Evolutionary conservation across 1,139 yeast genomes (phyloP).

Genomic region (Scheffersomyces cryptocercus): DNA sequence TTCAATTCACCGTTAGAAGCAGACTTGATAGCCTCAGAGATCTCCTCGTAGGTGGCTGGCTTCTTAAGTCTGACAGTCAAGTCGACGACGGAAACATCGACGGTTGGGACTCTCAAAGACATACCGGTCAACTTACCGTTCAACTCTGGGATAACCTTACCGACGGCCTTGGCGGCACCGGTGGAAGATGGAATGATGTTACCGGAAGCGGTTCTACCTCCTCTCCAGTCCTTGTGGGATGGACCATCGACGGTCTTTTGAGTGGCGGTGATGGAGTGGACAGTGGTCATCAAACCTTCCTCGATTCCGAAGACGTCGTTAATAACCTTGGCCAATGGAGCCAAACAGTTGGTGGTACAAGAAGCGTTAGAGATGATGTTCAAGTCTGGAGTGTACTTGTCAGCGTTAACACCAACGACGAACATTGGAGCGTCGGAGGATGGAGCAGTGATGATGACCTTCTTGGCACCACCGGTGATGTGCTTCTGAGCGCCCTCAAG

Average conservation of each 20-base stretch:
- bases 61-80: constrained; percentile 69
- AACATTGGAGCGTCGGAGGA: constrained; percentile 89
- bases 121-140: constrained; percentile 90
- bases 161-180: constrained; percentile 94
- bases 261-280: constrained; percentile 88
- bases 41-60: constrained; percentile 73
- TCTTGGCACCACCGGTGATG: constrained; percentile 85
- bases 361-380: constrained; percentile 82
- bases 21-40: constrained; percentile 68
- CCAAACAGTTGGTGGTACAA: constrained; percentile 89
- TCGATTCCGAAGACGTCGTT: constrained; percentile 78
- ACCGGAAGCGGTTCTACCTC: constrained; percentile 90
- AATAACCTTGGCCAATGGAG: constrained; percentile 83
- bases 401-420: constrained; percentile 80
- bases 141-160: constrained; percentile 85
- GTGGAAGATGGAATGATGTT: constrained; percentile 89
- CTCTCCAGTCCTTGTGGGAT: constrained; percentile 93
- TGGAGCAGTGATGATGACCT: constrained; percentile 87
- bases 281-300: constrained; percentile 90
- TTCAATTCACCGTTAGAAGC: constrained; percentile 70
- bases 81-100: constrained; percentile 80
- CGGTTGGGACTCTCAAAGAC: constrained; percentile 87
- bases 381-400: constrained; percentile 69
- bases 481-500: constrained; percentile 77
- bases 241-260: constrained; percentile 93